Percentiles rank a stretch among this genome's conserved stretches.
phyloP scores from a whole-genome alignment of 352 stramenopile genomes.

The Phytopythium vexans region DNA sequence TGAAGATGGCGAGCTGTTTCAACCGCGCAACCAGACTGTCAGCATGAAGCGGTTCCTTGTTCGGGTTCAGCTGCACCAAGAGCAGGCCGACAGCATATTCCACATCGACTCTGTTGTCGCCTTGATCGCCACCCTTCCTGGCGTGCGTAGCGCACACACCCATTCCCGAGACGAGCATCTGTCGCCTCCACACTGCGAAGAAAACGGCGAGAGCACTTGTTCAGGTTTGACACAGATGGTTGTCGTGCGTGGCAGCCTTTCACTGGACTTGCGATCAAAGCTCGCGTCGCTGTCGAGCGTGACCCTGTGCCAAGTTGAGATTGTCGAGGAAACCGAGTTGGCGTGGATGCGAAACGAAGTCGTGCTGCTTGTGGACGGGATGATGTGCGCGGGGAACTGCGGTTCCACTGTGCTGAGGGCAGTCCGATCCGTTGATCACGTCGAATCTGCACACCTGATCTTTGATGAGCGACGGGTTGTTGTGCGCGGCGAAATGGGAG shows the following conservation, averaged over 20 bases:
- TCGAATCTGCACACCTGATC: slow-evolving; percentile 46
- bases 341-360: slow-evolving; percentile 60
- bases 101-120: slow-evolving; percentile 28
- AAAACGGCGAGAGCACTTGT: neutral
- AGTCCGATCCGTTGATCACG: slow-evolving; percentile 31
- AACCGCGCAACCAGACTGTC: neutral
- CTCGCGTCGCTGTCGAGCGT: slow-evolving; percentile 23
- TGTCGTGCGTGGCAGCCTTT: slow-evolving; percentile 25
- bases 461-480: slow-evolving; percentile 64
- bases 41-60: slow-evolving; percentile 29
- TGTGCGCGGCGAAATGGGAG: slow-evolving; percentile 46
- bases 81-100: slow-evolving; percentile 9
- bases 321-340: slow-evolving; percentile 36
- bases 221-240: slow-evolving; percentile 11
- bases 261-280: slow-evolving; percentile 17
- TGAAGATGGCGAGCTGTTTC: neutral
- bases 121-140: slow-evolving; percentile 29
- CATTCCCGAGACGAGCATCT: slow-evolving; percentile 1
- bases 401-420: slow-evolving; percentile 69
- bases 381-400: slow-evolving; percentile 83
- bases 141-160: slow-evolving; percentile 53
- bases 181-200: neutral
- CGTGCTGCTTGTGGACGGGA: slow-evolving; percentile 60
- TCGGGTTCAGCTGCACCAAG: slow-evolving; percentile 23
- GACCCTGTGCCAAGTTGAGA: slow-evolving; percentile 21